phyloP scores from a whole-genome alignment of 768 basidiomycete genomes.

The Leccinellum rugosiceps region DNA sequence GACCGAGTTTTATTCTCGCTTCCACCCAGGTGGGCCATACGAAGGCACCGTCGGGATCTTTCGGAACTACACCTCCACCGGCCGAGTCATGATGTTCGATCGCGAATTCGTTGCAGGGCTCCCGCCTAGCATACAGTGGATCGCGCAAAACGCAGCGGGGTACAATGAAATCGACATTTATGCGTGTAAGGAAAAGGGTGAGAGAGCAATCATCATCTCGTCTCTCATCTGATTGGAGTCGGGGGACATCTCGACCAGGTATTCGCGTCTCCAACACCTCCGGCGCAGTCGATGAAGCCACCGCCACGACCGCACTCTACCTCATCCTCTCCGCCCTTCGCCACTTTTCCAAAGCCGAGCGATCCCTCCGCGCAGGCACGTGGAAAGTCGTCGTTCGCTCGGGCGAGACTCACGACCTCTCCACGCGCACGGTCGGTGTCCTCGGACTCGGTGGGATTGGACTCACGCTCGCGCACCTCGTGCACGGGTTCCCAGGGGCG shows the following conservation, averaged over 20 bases:
- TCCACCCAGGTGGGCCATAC: conserved; percentile 44
- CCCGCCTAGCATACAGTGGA: conserved; percentile 68
- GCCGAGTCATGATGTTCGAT: conserved; percentile 48
- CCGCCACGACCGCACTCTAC: conserved; percentile 84
- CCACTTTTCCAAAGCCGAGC: conserved; percentile 66
- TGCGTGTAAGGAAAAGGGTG: conserved; percentile 71
- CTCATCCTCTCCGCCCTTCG: conserved; percentile 76
- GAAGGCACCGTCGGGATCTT: conserved; percentile 49
- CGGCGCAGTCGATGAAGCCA: conserved; percentile 84
- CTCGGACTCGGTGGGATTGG: conserved; percentile 80
- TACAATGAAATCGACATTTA: conserved; percentile 80
- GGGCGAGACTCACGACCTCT: conserved; percentile 55
- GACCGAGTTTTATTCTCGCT: conserved; percentile 43
- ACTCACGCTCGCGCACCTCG: conserved; percentile 63
- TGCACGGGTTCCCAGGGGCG: conserved; percentile 62
- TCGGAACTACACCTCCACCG: conserved; percentile 39
- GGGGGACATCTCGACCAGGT: conserved; percentile 16
- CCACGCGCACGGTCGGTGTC: conserved; percentile 66
- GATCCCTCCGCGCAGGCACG: conserved; percentile 43
- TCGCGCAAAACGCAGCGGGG: conserved; percentile 85
- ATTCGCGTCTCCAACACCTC: conserved; percentile 89
- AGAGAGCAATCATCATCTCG: conserved; percentile 33
- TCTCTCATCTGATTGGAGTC: not conserved
- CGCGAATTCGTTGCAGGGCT: conserved; percentile 54
- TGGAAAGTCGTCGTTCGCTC: conserved; percentile 59